Percentiles rank a stretch among this genome's conserved stretches.
phyloP scores from a whole-genome alignment of 1,284 basidiomycete genomes.

The Phellopilus nigrolimitatus region DNA sequence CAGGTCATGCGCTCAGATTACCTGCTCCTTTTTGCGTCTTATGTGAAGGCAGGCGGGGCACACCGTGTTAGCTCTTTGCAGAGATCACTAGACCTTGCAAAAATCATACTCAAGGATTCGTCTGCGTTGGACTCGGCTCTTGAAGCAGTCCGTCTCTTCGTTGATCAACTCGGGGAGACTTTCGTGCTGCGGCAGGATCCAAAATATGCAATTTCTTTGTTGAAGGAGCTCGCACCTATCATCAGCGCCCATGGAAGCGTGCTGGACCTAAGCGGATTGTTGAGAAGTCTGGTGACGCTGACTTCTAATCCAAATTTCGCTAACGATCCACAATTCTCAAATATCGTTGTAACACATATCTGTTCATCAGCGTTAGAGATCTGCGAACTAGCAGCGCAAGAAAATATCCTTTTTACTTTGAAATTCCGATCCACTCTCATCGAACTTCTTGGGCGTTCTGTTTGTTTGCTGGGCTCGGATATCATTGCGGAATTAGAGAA shows the following conservation, averaged over 20 bases:
- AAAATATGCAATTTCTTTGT: conserved; percentile 50
- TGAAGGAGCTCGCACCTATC: conserved; percentile 55
- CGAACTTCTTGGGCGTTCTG: conserved; percentile 45
- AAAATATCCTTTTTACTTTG: conserved; percentile 45
- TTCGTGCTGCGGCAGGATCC: conserved; percentile 42
- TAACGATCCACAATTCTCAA: conserved; percentile 47
- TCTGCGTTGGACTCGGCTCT: conserved; percentile 30
- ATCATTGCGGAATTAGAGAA: conserved; percentile 56
- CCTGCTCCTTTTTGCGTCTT: conserved; percentile 53
- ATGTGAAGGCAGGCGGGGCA: conserved; percentile 52
- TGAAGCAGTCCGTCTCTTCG: conserved; percentile 43
- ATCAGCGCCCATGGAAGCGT: conserved; percentile 47
- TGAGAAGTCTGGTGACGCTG: conserved; percentile 50
- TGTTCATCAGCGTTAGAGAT: conserved; percentile 54
- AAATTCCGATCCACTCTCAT: conserved; percentile 49
- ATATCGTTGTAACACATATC: conserved; percentile 53
- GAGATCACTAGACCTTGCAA: conserved; percentile 56
- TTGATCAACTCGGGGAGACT: conserved; percentile 44
- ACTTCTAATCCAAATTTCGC: conserved; percentile 43
- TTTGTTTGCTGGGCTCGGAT: conserved; percentile 52
- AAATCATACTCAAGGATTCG: conserved; percentile 53
- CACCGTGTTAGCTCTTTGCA: conserved; percentile 42
- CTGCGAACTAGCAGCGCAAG: conserved; percentile 50
- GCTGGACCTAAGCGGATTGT: conserved; percentile 60
- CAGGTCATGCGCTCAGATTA: conserved; percentile 61